These are phyloP conservation scores for Suillus subluteus DNA, from an alignment of 768 basidiomycete species.

Conservation along the genomic window DNA sequence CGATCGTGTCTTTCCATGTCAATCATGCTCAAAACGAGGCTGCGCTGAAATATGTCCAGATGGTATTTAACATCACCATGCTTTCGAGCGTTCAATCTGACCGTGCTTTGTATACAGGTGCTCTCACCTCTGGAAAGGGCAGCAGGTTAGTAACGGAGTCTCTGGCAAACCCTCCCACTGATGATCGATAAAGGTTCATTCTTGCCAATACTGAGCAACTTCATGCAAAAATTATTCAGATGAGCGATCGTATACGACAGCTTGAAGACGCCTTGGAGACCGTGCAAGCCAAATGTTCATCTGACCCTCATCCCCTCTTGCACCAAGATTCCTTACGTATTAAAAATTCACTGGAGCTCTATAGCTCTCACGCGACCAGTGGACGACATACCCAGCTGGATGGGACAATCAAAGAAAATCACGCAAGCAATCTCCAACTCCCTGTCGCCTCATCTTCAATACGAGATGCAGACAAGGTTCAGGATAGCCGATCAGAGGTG, in stretches of 20 bases:
- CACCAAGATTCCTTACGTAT: conserved; percentile 60
- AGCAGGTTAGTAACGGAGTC: conserved; percentile 49
- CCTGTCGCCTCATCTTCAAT: conserved; percentile 6
- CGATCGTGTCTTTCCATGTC: conserved; percentile 67
- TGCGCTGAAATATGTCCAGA: conserved; percentile 67
- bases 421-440: conserved; percentile 20
- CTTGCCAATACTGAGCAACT: conserved; percentile 69
- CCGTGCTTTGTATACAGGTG: conserved; percentile 39
- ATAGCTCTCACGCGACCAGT: conserved; percentile 38
- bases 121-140: conserved; percentile 64
- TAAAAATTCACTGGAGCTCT: conserved; percentile 70
- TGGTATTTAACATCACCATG: conserved; percentile 37
- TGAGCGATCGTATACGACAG: conserved; percentile 65
- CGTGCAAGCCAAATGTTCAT: conserved; percentile 44
- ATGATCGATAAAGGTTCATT: conserved; percentile 52
- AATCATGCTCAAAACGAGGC: conserved; percentile 68
- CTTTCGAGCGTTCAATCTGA: conserved; percentile 13
- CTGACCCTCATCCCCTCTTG: conserved; percentile 57
- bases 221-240: conserved; percentile 62
- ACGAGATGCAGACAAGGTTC: conserved; percentile 14
- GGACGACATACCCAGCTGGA: conserved; percentile 18
- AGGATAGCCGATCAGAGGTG: conserved; percentile 32
- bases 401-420: conserved; percentile 10
- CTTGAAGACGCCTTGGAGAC: conserved; percentile 61
- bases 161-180: conserved; percentile 11